A percentile compares a stretch with the other conserved stretches of the same genome.
Evolutionary conservation across 257 asterid species (phyloP).

Genomic region (Pogostemon cablin): DNA sequence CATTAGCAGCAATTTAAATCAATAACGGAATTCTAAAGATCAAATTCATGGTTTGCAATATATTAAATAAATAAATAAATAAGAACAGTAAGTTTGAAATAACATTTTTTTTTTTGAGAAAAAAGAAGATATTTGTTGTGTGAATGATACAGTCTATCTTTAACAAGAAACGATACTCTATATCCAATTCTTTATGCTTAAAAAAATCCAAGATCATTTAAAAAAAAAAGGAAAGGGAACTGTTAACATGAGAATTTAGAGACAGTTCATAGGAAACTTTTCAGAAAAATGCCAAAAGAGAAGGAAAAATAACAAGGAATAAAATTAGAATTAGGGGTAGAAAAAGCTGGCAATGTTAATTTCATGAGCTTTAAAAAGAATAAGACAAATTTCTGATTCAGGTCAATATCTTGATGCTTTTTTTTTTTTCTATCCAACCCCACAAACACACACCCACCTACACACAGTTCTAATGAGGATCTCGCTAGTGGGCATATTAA

Average conservation of each 20-base stretch:
- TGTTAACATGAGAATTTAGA: neutral
- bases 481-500: too few relatives aligned
- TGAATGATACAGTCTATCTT: neutral
- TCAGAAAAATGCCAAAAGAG: neutral
- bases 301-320: too few relatives aligned
- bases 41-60: slow-evolving; percentile 12
- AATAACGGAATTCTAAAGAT: slow-evolving; percentile 18
- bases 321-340: too few relatives aligned
- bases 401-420: too few relatives aligned
- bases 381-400: too few relatives aligned
- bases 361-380: too few relatives aligned
- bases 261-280: neutral
- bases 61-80: neutral
- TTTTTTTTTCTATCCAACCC: neutral
- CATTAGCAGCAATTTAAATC: slow-evolving; percentile 22
- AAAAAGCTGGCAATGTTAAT: too few relatives aligned
- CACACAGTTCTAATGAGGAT: neutral
- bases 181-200: neutral
- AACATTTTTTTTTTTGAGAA: neutral
- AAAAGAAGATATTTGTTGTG: neutral
- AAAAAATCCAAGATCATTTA: slow-evolving; percentile 5
- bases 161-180: neutral
- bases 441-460: neutral
- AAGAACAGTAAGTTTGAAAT: slow-evolving; percentile 12
- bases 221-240: neutral